Evolutionary conservation across 192 early-diverging fungal species (phyloP), one percentile per base, ranked within the genome.

Genomic region (Umbelopsis sp.): DNA sequence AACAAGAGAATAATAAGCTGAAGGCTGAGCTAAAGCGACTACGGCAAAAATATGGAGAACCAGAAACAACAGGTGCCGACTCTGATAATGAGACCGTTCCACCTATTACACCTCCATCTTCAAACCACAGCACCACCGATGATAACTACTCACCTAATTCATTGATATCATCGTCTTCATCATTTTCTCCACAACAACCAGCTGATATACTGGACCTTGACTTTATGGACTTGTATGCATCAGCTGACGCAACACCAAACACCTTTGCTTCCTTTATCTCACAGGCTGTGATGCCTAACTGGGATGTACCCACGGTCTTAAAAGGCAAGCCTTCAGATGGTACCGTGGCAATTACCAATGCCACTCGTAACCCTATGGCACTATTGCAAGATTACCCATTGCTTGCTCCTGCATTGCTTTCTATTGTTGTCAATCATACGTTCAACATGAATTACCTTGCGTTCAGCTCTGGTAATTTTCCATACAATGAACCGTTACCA

Each of bases 351-450:
- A 22, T 62, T 62, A 31, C 56, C 26, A 62, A 62, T 14, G 9
- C 29, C 26, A 31, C 7, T 26, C 31, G 31, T n/a, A 62, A 32
- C 56, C 56, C 56, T 20, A 12, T 26, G 3, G 32, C 43, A 31
- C 32, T 73, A 0, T 73, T 77, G 44, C 50, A 66, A 0, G 68
- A 52, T 14, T 77, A 72, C n/a, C 75, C 75, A 2, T 43, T 77
- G 10, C 66, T 77, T 56, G 75, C 53, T 4, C 75, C 75, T 50
- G 75, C 75, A 4, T 29, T 77, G 14, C 66, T 71, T 45, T 77
- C 75, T 14, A 77, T 77, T 49, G 54, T 77, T 16, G 26, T 77
- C 26, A 71, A 66, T 9, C 75, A 77, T 36, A 77, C 75, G 0
- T 66, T 77, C 68, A 53, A 32, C 20, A 70, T 77, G 71, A 70